Evolutionary conservation across 1,284 basidiomycete species (phyloP).

Genomic region (Fomitopsis schrenkii): DNA sequence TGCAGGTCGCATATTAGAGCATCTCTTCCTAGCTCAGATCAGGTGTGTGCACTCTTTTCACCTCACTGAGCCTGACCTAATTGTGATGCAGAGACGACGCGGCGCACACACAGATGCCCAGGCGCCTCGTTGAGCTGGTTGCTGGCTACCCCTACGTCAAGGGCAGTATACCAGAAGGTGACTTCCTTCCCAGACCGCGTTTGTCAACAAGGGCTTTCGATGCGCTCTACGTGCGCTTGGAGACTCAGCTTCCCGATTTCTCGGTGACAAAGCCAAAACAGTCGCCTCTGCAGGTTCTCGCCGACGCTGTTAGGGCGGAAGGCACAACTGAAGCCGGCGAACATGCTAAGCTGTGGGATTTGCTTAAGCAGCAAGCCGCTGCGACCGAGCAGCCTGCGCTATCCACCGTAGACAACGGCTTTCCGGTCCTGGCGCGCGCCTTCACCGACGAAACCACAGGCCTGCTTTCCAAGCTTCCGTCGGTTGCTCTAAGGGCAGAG

Average conservation of each 20-base stretch:
- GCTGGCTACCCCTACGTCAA: constrained; percentile 60
- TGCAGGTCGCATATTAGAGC: constrained; percentile 65
- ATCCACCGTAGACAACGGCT: constrained; percentile 11
- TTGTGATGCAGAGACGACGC: constrained; percentile 50
- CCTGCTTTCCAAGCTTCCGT: constrained; percentile 44
- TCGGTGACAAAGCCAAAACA: constrained; percentile 37
- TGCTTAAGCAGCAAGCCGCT: constrained; percentile 40
- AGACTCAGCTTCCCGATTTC: constrained; percentile 41
- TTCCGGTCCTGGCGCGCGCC: constrained; percentile 31
- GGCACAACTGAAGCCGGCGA: constrained; percentile 32
- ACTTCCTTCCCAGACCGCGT: constrained; percentile 48
- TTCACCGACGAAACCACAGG: constrained; percentile 69
- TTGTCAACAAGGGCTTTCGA: constrained; percentile 61
- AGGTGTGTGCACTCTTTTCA: constrained; percentile 39
- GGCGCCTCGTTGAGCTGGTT: constrained; percentile 65
- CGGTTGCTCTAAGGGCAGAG: constrained; percentile 8
- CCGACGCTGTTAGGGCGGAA: constrained; percentile 53
- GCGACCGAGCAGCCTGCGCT: constrained; percentile 17
- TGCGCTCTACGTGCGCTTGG: constrained; percentile 62
- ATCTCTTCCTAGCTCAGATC: constrained; percentile 65
- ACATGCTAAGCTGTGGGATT: constrained; percentile 47
- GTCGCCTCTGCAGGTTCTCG: constrained; percentile 54
- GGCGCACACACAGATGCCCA: constrained; percentile 51
- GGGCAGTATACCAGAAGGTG: constrained; percentile 35
- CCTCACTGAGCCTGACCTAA: constrained; percentile 2